These are phyloP conservation scores for Cruciata laevipes DNA, from an alignment of 257 asterid genomes.

Conservation along the genomic window DNA sequence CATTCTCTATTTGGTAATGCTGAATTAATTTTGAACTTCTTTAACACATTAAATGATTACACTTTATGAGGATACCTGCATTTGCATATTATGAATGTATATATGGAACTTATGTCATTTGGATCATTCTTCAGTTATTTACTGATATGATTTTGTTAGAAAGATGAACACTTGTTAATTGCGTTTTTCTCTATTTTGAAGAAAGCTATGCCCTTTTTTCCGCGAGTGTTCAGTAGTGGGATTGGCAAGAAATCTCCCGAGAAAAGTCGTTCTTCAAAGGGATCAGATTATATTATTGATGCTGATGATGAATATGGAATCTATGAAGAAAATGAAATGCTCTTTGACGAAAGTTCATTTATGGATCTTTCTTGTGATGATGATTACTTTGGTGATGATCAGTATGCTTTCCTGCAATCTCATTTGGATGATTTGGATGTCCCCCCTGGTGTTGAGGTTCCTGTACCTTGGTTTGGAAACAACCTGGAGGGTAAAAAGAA, in stretches of 20 bases:
- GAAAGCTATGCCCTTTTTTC: conserved; percentile 34
- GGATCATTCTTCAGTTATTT: not conserved
- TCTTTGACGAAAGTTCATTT: conserved; percentile 48
- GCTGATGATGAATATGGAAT: conserved; percentile 36
- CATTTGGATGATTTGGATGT: conserved; percentile 67
- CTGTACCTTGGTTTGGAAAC: conserved; percentile 58
- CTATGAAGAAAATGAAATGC: conserved; percentile 45
- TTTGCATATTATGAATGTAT: not conserved
- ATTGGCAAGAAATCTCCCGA: conserved; percentile 19
- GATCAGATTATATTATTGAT: conserved; percentile 24
- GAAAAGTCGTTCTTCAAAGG: conserved; percentile 21
- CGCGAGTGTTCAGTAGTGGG: conserved; percentile 28
- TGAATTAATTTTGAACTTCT: not conserved
- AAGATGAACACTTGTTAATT: not conserved
- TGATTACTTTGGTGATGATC: conserved; percentile 40
- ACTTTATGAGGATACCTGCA: not conserved
- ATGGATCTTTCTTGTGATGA: conserved; percentile 51
- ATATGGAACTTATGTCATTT: not conserved
- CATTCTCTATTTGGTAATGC: not conserved
- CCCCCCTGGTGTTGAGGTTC: conserved; percentile 78
- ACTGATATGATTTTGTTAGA: not conserved
- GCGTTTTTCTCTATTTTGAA: conserved; percentile 22
- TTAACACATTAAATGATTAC: not conserved
- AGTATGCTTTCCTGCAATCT: conserved; percentile 37
- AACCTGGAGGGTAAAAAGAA: conserved; percentile 23